phyloP scores from a whole-genome alignment of 129 eudicot species.

The Flaveria trinervia region DNA sequence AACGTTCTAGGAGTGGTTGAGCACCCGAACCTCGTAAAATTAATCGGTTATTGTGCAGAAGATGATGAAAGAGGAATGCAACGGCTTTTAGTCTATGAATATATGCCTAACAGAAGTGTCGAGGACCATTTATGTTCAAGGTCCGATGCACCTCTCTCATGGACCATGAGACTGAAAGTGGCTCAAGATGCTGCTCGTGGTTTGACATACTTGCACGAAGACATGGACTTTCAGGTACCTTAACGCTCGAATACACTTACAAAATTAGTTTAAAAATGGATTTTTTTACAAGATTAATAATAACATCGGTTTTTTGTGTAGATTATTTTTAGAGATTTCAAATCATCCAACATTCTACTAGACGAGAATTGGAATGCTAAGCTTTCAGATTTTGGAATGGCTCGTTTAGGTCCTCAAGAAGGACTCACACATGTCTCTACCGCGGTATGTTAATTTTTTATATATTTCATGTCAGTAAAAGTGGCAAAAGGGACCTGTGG shows the following conservation, averaged over 20 bases:
- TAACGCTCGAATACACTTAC: neutral
- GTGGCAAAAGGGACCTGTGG: neutral
- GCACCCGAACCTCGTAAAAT: constrained; percentile 81
- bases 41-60: constrained; percentile 85
- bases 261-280: neutral
- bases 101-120: constrained; percentile 83
- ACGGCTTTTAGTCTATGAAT: constrained; percentile 76
- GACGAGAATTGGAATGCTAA: constrained; percentile 88
- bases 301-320: constrained; percentile 19
- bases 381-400: constrained; percentile 92
- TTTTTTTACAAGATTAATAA: neutral
- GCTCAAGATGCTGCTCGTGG: constrained; percentile 97
- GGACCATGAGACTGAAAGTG: constrained; percentile 78
- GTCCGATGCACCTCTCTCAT: constrained; percentile 57
- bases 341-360: constrained; percentile 83
- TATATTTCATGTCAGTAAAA: neutral
- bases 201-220: constrained; percentile 74
- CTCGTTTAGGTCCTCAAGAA: constrained; percentile 79
- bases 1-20: constrained; percentile 85
- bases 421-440: constrained; percentile 87
- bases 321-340: constrained; percentile 88
- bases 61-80: constrained; percentile 94
- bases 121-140: constrained; percentile 72
- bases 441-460: constrained; percentile 53
- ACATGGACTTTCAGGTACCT: constrained; percentile 83